A percentile compares a stretch with the other conserved stretches of the same genome.
phyloP scores from a whole-genome alignment of 2,329 filamentous ascomycete genomes.

The Fusarium liriodendri region DNA sequence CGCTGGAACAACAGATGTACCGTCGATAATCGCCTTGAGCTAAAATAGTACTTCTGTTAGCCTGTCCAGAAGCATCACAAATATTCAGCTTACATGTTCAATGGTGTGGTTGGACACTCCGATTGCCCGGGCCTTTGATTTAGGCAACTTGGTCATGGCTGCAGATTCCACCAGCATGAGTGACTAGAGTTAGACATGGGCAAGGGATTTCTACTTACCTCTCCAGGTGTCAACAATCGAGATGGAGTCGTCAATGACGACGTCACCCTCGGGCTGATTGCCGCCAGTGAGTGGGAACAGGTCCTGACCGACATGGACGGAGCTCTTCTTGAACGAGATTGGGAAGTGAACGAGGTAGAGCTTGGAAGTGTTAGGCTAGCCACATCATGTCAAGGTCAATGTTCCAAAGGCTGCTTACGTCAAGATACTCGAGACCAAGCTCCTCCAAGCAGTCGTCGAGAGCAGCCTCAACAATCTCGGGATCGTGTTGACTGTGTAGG shows the following conservation, averaged over 20 bases:
- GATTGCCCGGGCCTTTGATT: conserved; percentile 70
- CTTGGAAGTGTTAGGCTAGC: not conserved
- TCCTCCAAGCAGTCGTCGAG: conserved; percentile 1
- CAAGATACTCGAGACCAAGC: conserved; percentile 8
- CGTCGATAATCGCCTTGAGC: conserved; percentile 65
- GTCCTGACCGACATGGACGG: conserved; percentile 56
- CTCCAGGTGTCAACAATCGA: conserved; percentile 20
- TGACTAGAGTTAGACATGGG: not conserved
- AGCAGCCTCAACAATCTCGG: not conserved
- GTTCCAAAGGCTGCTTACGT: not conserved
- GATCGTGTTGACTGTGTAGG: not conserved
- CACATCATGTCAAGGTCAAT: not conserved
- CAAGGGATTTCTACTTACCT: not conserved
- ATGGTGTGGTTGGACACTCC: conserved; percentile 85
- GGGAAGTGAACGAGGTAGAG: conserved; percentile 13
- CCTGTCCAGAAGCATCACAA: not conserved
- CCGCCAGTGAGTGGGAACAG: conserved; percentile 57
- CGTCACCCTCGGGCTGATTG: conserved; percentile 74
- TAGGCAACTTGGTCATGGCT: conserved; percentile 15
- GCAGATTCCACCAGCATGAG: not conserved
- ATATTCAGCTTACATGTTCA: conserved; percentile 18
- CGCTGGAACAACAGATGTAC: conserved; percentile 70
- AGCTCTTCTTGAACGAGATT: not conserved
- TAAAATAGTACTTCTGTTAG: conserved; percentile 44
- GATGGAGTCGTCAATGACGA: conserved; percentile 14